phyloP scores from a whole-genome alignment of 768 basidiomycete species.

The Rubroboletus pulcherrimus region DNA sequence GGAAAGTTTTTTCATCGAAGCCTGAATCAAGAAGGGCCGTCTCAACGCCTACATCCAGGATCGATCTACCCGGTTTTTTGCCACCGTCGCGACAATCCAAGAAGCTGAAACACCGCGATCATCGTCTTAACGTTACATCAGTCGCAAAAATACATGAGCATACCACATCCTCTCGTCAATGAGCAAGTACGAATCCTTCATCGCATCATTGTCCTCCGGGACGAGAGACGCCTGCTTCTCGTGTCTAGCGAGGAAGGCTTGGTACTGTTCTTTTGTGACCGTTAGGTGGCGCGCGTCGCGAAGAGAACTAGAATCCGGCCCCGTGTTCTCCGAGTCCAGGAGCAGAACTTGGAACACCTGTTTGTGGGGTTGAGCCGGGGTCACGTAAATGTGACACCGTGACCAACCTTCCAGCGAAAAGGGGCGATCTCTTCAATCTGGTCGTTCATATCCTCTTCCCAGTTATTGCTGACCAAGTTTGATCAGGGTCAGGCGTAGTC shows the following conservation, averaged over 20 bases:
- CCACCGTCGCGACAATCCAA: slow-evolving; percentile 32
- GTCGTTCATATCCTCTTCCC: slow-evolving; percentile 36
- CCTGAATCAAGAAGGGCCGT: slow-evolving; percentile 15
- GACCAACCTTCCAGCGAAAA: slow-evolving; percentile 34
- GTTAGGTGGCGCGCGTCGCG: slow-evolving; percentile 28
- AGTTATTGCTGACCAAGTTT: slow-evolving; percentile 25
- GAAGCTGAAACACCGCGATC: slow-evolving; percentile 14
- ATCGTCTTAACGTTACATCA: background rate
- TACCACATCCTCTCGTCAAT: slow-evolving; percentile 38
- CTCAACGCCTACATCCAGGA: slow-evolving; percentile 14
- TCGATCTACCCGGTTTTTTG: slow-evolving; percentile 23
- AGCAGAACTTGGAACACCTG: slow-evolving; percentile 32
- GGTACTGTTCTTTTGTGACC: slow-evolving; percentile 32
- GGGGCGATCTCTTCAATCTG: slow-evolving; percentile 26
- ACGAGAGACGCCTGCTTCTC: slow-evolving; percentile 26
- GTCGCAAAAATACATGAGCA: background rate
- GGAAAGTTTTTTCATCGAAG: slow-evolving; percentile 10
- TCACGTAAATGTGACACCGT: background rate
- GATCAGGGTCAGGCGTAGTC: background rate
- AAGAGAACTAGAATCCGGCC: slow-evolving; percentile 20
- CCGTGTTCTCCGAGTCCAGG: slow-evolving; percentile 30
- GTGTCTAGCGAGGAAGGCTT: slow-evolving; percentile 33
- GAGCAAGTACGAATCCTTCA: slow-evolving; percentile 37
- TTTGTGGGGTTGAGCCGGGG: background rate
- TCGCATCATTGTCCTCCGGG: slow-evolving; percentile 35